Evolutionary conservation across 2,329 filamentous ascomycete species (phyloP), one percentile per base, ranked within the genome.

Genomic region (Trichophyton simii): DNA sequence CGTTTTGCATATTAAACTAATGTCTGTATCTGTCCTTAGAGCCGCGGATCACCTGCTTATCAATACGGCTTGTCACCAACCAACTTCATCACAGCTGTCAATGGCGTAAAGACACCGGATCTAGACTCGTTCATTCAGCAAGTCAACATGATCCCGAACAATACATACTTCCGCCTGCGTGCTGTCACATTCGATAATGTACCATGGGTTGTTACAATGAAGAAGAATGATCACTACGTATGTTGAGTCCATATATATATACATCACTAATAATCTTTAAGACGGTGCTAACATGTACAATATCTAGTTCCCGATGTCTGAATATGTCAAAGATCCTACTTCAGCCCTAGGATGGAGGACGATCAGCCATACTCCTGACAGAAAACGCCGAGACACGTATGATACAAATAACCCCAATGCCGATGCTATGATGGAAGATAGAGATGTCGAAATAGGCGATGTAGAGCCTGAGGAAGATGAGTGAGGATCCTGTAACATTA

Each of bases 161-260:
- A 99, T 71, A 96, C 91, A 1, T 99, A 99, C 76, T 99, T 99
- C 84, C 86, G 94, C 18, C 81, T 99, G 60, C 91, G 92, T 73
- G 90, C 94, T n/a, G 90, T 97, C 73, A 97, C 94, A 0, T 99
- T 99, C 70, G 94, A 99, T 73, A 95, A 95, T 69, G 91, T 99
- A 8, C 92, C 92, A 2, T 99, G 94, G 91, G 91, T 99, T n/a
- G 89, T 95, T 44, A 99, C 94, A 7, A 96, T 99, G 89, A 99
- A 99, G 85, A 97, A 97, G 83, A 96, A 96, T 68, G 92, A 99
- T 72, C 94, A 99, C 75, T 99, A 99, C 73, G 78, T 80, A 68
- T 70, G 77, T 71, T 20, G 38, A 11, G 2, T 28, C 52, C 20
- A 38, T 38, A 13, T 38, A 3, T 13, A 38, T 13, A 13, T 13